Evolutionary conservation across 441 rosid genomes (phyloP).

Genomic region (Pelargonium citronellum): DNA sequence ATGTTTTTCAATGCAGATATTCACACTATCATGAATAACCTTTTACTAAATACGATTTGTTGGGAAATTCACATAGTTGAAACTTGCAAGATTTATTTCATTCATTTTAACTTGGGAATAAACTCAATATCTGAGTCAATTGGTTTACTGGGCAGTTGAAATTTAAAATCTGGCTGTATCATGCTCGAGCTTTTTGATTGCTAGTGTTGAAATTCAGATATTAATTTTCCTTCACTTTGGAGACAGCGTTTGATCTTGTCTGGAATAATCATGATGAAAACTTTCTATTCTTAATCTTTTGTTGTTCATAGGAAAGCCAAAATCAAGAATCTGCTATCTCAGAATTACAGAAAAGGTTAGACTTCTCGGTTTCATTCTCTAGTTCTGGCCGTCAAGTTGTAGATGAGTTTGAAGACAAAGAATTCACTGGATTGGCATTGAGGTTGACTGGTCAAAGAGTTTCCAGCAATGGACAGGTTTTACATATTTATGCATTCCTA

Average conservation of each 20-base stretch:
- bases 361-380: conserved; percentile 46
- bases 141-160: background rate
- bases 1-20: background rate
- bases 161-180: background rate
- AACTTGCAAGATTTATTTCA: conserved; percentile 2
- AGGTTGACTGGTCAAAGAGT: conserved; percentile 43
- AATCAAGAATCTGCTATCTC: conserved; percentile 40
- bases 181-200: background rate
- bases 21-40: background rate
- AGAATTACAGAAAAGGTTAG: conserved; percentile 62
- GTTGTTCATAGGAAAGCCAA: conserved; percentile 49
- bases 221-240: conserved; percentile 5
- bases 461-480: conserved; percentile 42
- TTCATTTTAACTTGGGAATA: background rate
- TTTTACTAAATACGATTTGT: background rate
- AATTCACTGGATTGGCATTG: conserved; percentile 64
- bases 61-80: background rate
- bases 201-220: background rate
- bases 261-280: background rate
- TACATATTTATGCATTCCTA: conserved; percentile 26
- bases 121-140: conserved; percentile 6
- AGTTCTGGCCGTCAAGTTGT: conserved; percentile 41
- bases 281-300: conserved; percentile 9
- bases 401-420: conserved; percentile 68
- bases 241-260: background rate